Evolutionary conservation across 2,329 filamentous ascomycete species (phyloP), one percentile per base, ranked within the genome.

Genomic region (Neofusicoccum sp.): DNA sequence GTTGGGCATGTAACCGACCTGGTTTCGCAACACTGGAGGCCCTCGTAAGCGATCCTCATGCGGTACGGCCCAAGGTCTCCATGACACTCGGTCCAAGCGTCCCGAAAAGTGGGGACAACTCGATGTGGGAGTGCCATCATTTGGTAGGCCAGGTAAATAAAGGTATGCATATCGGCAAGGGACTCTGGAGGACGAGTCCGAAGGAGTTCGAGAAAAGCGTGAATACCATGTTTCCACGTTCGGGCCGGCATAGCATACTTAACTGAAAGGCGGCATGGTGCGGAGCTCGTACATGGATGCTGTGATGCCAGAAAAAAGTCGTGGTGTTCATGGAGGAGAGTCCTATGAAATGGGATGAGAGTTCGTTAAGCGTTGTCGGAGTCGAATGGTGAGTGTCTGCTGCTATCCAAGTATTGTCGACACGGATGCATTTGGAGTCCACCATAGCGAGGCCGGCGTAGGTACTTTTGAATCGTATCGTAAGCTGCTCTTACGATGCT

Each of bases 151-250:
- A 94, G 77, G 66, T 96, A 96, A 0, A 98, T 92, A 62, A 97
- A 98, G 0, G 88, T 87, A 0, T 97, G 79, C 93, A 98, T 97
- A 62, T 96, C 90, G 56, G 97, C 93, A 0, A 93, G 78, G 1
- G 90, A 93, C 0, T 82, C 83, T 0, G 93, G 94, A 0, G 97
- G 79, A 2, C 88, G 85, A 67, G 91, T 87, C 0, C 74, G 71
- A 4, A 78, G 69, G 0, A 96, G 74, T 67, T 96, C 92, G 0
- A 96, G 81, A 63, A 95, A 95, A 0, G 87, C 88, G 71, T 96
- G 92, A 3, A 98, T 97, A 0, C 91, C 94, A 69, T 96, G 91
- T 0, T 92, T 84, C 95, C 95, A 98, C 91, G 98, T 95, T 0
- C 94, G 82, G 0, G 91, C 92, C 0, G 94, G 93, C 92, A 98